Evolutionary conservation across 768 basidiomycete genomes (phyloP).

Genomic region (Hericium coralloides): DNA sequence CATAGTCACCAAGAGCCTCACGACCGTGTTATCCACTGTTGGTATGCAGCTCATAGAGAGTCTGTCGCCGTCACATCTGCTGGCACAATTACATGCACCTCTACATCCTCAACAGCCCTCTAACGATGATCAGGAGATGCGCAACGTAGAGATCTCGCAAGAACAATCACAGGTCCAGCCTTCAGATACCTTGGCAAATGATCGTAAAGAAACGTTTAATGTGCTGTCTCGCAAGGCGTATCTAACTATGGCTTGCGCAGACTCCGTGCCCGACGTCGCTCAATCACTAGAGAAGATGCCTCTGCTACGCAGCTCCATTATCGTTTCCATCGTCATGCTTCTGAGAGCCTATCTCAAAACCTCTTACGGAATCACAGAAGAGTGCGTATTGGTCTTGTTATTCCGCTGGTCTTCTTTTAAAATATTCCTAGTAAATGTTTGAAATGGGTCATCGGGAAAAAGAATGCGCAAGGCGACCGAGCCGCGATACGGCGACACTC

Average conservation of each 20-base stretch:
- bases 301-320: conserved; percentile 59
- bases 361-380: conserved; percentile 82
- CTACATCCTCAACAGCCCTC: not conserved
- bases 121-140: not conserved
- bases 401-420: not conserved
- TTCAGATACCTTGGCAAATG: not conserved
- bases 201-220: no score
- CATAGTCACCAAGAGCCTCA: conserved; percentile 74
- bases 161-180: not conserved
- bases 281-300: conserved; percentile 15
- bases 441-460: conserved; percentile 84
- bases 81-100: conserved; percentile 46
- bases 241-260: no score
- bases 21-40: conserved; percentile 62
- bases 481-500: conserved; percentile 57
- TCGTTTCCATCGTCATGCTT: conserved; percentile 79
- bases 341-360: conserved; percentile 80
- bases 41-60: conserved; percentile 78
- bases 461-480: conserved; percentile 82
- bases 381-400: conserved; percentile 44
- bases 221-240: no score
- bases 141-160: not conserved
- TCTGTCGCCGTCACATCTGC: conserved; percentile 61
- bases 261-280: no score
- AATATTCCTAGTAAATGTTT: conserved; percentile 65